Evolutionary conservation across 75 land plant species (phyloP).

Genomic region (Selaginella tamariscina): DNA sequence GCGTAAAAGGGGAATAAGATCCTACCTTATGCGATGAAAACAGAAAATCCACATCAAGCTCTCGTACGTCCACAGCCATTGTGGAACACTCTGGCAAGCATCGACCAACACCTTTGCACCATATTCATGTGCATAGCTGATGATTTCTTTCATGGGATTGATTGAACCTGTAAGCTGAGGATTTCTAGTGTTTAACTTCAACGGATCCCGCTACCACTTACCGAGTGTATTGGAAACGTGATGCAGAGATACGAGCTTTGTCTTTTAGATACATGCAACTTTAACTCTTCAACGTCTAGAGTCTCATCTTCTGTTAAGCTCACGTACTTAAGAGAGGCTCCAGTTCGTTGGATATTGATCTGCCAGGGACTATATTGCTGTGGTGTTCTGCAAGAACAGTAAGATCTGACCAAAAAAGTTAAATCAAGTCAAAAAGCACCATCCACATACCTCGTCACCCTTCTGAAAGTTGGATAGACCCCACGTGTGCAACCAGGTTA

Average conservation of each 20-base stretch:
- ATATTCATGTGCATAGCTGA: conserved; percentile 47
- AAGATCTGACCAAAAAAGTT: conserved; percentile 41
- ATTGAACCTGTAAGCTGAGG: conserved; percentile 40
- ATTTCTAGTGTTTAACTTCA: neutral
- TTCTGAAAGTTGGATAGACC: conserved; percentile 47
- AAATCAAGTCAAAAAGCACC: neutral
- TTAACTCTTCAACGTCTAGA: conserved; percentile 49
- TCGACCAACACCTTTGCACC: conserved; percentile 93
- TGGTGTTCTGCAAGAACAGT: conserved; percentile 84
- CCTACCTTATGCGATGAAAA: conserved; percentile 95
- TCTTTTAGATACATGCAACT: conserved; percentile 39
- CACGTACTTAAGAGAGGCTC: conserved; percentile 59
- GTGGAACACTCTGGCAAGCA: conserved; percentile 99
- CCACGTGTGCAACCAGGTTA: conserved; percentile 81
- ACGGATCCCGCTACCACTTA: too few species aligned
- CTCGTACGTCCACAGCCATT: conserved; percentile 87
- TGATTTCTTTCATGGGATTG: conserved; percentile 63
- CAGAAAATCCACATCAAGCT: conserved; percentile 71
- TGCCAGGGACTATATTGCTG: conserved; percentile 98
- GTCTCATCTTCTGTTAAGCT: conserved; percentile 45
- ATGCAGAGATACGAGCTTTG: conserved; percentile 65
- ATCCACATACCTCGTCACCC: conserved; percentile 65
- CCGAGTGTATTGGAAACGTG: conserved; percentile 86
- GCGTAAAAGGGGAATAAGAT: neutral
- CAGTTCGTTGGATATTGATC: conserved; percentile 64